phyloP scores from a whole-genome alignment of 2,329 filamentous ascomycete genomes.

The Aspergillus latus region DNA sequence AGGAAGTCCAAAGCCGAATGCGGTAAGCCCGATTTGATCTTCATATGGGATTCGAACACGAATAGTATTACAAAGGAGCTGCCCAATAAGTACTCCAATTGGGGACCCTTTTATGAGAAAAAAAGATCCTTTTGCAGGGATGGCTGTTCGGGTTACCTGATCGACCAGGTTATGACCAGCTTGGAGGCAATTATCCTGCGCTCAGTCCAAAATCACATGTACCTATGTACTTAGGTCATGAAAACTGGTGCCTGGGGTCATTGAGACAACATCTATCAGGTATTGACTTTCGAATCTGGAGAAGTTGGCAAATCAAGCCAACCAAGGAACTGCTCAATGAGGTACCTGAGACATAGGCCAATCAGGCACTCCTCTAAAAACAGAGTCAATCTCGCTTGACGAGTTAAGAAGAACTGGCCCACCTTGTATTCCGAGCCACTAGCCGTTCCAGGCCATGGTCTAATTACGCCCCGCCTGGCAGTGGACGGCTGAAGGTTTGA shows the following conservation, averaged over 20 bases:
- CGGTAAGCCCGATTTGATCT: slow-evolving; percentile 1
- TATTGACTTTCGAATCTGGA: slow-evolving; percentile 18
- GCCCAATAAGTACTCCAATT: neutral
- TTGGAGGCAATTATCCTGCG: neutral
- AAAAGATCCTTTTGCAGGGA: neutral
- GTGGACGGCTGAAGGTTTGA: neutral
- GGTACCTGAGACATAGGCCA: slow-evolving; percentile 24
- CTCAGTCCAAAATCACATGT: too few species aligned
- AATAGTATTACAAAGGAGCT: neutral
- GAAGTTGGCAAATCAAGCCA: slow-evolving; percentile 19
- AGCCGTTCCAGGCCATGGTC: slow-evolving; percentile 17
- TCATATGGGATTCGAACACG: neutral
- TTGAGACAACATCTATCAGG: neutral
- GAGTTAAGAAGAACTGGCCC: slow-evolving; percentile 19
- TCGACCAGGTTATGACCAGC: neutral
- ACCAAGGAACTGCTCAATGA: slow-evolving; percentile 9
- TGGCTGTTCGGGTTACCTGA: neutral
- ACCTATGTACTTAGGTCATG: neutral
- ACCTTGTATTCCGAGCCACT: slow-evolving; percentile 17
- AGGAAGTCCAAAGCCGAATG: neutral
- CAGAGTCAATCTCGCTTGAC: slow-evolving; percentile 26
- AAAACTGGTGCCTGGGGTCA: neutral
- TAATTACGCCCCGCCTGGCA: slow-evolving; percentile 14
- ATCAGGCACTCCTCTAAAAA: slow-evolving; percentile 13
- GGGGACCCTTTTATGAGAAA: neutral